Base-by-base conservation (phyloP, 2,329 filamentous ascomycete genomes). In the Curvularia hawaiiensis region DNA sequence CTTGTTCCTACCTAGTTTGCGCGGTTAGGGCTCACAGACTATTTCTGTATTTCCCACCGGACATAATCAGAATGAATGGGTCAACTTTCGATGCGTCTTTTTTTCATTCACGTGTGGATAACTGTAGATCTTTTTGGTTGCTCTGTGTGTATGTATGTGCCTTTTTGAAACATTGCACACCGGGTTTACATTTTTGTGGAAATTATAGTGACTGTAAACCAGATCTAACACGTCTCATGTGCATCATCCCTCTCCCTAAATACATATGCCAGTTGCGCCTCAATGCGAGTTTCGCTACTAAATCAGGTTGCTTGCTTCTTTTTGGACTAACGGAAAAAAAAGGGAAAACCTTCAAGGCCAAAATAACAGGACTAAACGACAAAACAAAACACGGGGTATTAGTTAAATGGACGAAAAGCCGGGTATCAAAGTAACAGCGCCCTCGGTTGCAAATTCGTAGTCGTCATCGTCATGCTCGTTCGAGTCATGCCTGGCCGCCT, bases 351-450 rank as follows among this genome's bases (percentile, higher is more conserved):
- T n/a, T 12, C 30, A 14, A 31, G 8, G 30, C 30, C 30, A 12
- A 11, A 33, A 28, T 11, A 24, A 18, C 6, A 20, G 10, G 30
- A 40, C 5, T 18, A 18, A 28, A 39, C 3, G 20, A 28, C 2
- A 31, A 31, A 5, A 46, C 1, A n/a, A 30, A 31, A 31, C 16
- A 40, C 14, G 18, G 22, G 18, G 5, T 16, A 33, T 40, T 20
- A 14, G 33, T 50, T 35, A 40, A 10, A 50, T 18, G 11, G 47
- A 50, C 16, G 31, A 26, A 50, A 50, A 28, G 9, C 33, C 47
- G 33, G 47, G 47, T 50, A 56, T 56, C 54, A 56, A 11, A 43
- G 51, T 50, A 4, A 58, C 51, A 26, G 40, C 26, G 11, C 55
- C 55, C 46, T 54, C 45, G 9, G 43, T 28, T 11, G 45, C 40